Evolutionary conservation across 257 asterid species (phyloP), one percentile per base, ranked within the genome.

Genomic region (Pogostemon cablin): DNA sequence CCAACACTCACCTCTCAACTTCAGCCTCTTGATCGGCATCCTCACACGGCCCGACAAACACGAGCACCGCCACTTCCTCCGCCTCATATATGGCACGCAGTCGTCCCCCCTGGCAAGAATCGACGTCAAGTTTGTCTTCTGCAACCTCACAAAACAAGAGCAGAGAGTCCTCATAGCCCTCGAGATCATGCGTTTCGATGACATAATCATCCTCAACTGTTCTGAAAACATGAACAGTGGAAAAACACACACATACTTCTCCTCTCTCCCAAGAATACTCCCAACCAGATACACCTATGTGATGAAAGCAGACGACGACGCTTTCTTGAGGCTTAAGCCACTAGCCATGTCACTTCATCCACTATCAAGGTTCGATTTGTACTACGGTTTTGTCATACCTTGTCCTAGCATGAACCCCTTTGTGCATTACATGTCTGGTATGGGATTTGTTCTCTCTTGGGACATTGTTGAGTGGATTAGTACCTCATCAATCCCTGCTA

Each of bases 291-390:
- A 91, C 12, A 86, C 88, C 83, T 88, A 91, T 39, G 83, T 91
- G 62, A 88, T 91, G 97, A 91, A 91, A 79, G 88, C 95, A 0
- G 96, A 91, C 48, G 97, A 91, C 35, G 97, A 88, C 69, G 85
- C 84, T n/a, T 88, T 72, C 78, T 34, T 91, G 65, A 67, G 97
- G 78, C 80, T 88, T 0, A 72, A 71, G 32, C 87, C 87, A 0
- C 50, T 87, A 71, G 86, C 92, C 4, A 40, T 61, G 63, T 88
- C 95, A 8, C 82, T 91, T 7, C 20, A 68, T 49, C 68, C 85
- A 4, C 5, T 85, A 42, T 89, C 97, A 3, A 82, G 95, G 55
- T 48, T 38, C 1, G 97, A 91, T 65, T 12, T 84, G 53, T 91
- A 86, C 82, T 87, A 85, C 48, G 97, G 97, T 0, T 91, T 86